phyloP scores from a whole-genome alignment of 495 filamentous ascomycete genomes.

The Penicillium tannophilum region DNA sequence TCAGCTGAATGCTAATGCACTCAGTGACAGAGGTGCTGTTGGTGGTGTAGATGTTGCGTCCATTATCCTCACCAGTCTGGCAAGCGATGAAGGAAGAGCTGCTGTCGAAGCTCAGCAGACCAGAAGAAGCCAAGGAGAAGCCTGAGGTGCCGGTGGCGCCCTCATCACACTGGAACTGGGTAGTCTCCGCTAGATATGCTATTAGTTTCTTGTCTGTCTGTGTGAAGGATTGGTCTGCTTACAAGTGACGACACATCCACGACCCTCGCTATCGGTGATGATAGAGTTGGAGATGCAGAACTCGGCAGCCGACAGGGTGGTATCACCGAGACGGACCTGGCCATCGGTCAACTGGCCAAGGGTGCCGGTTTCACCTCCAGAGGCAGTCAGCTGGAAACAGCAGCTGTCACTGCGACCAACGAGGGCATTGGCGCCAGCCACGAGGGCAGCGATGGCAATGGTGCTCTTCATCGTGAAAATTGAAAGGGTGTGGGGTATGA shows the following conservation, averaged over 20 bases:
- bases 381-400: slow-evolving; percentile 53
- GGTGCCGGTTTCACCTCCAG: slow-evolving; percentile 48
- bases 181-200: slow-evolving; percentile 48
- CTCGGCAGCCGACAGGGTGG: slow-evolving; percentile 37
- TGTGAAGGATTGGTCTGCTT: slow-evolving; percentile 17
- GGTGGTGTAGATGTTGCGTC: slow-evolving; percentile 55
- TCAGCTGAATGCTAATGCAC: slow-evolving; percentile 51
- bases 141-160: slow-evolving; percentile 48
- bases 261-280: slow-evolving; percentile 56
- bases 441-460: slow-evolving; percentile 37
- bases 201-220: slow-evolving; percentile 1
- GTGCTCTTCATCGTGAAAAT: slow-evolving; percentile 36
- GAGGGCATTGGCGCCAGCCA: slow-evolving; percentile 43
- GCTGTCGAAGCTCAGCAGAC: slow-evolving; percentile 46
- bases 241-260: slow-evolving; percentile 63
- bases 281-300: slow-evolving; percentile 50
- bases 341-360: slow-evolving; percentile 58
- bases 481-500: background rate
- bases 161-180: slow-evolving; percentile 68
- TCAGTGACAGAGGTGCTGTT: slow-evolving; percentile 43
- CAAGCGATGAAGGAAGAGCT: slow-evolving; percentile 55
- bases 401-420: slow-evolving; percentile 43
- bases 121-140: slow-evolving; percentile 53
- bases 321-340: slow-evolving; percentile 53
- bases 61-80: slow-evolving; percentile 49